Conservation (phyloP, 352 stramenopile genomes). For the Globisporangium nagaii region DNA sequence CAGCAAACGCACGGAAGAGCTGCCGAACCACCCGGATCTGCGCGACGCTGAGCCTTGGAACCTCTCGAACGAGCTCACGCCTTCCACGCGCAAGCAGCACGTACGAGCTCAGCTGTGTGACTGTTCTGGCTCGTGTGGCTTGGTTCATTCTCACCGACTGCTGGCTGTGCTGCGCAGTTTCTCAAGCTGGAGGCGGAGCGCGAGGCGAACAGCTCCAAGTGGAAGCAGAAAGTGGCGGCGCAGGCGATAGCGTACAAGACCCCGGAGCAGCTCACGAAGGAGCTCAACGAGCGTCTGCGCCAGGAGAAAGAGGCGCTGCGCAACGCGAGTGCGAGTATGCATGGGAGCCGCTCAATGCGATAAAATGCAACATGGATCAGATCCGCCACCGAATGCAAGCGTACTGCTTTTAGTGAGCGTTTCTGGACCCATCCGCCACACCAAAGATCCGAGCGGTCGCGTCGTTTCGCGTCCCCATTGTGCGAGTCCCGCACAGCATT, state of each 20-base stretch:
- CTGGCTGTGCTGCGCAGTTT: too few relatives aligned
- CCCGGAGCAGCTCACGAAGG: constrained; percentile 46
- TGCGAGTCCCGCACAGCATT: too few relatives aligned
- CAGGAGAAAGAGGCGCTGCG: constrained; percentile 36
- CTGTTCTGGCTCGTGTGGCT: too few relatives aligned
- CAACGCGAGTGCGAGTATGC: constrained; percentile 3
- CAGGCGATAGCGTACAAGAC: constrained; percentile 40
- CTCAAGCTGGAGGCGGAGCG: constrained; percentile 23
- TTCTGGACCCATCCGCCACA: too few relatives aligned
- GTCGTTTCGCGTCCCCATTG: background rate
- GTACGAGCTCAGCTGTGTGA: constrained; percentile 15
- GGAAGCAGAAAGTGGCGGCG: constrained; percentile 31
- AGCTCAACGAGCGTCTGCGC: constrained; percentile 36
- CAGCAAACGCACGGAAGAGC: constrained; percentile 66
- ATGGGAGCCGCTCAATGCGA: background rate
- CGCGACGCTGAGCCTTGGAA: constrained; percentile 59
- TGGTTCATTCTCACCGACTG: too few relatives aligned
- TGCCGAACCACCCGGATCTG: constrained; percentile 70
- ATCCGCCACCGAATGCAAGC: too few relatives aligned
- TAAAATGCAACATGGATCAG: too few relatives aligned
- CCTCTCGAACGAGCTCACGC: constrained; percentile 43
- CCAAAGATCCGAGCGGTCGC: constrained; percentile 3
- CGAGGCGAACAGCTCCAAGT: constrained; percentile 39
- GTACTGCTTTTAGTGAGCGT: too few relatives aligned
- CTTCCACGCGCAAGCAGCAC: constrained; percentile 37